These are phyloP conservation scores for Eucalyptus curtisii DNA, from an alignment of 345 rosid genomes.

Conservation along the genomic window DNA sequence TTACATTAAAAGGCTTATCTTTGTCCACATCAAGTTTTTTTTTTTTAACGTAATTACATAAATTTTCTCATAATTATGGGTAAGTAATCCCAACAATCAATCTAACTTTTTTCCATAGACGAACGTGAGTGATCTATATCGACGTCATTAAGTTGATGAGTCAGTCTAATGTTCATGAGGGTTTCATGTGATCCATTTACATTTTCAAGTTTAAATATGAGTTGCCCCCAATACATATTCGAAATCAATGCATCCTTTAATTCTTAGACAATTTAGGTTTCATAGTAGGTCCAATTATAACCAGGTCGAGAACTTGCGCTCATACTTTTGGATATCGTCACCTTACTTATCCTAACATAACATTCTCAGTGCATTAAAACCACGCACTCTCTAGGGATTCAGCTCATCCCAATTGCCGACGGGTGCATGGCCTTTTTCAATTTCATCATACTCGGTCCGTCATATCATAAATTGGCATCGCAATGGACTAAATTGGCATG, in stretches of 20 bases:
- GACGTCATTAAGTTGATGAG: neutral
- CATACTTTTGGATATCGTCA: neutral
- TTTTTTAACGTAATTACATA: neutral
- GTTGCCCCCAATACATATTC: neutral
- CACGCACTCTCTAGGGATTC: neutral
- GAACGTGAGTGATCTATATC: rapidly evolving
- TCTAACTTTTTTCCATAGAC: neutral
- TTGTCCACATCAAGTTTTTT: neutral
- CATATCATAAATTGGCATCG: rapidly evolving
- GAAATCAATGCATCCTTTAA: neutral
- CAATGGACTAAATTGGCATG: no score
- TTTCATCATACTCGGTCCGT: neutral
- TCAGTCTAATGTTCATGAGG: neutral
- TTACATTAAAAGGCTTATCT: neutral
- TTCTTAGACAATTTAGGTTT: neutral
- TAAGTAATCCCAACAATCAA: neutral
- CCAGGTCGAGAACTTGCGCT: neutral
- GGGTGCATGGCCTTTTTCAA: neutral
- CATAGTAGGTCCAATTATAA: neutral
- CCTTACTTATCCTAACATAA: neutral
- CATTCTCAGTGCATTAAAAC: neutral
- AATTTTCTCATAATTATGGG: neutral
- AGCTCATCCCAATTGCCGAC: neutral
- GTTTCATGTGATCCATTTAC: neutral
- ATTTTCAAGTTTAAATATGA: neutral